phyloP scores from a whole-genome alignment of 768 basidiomycete species.

The Naematelia encephala region DNA sequence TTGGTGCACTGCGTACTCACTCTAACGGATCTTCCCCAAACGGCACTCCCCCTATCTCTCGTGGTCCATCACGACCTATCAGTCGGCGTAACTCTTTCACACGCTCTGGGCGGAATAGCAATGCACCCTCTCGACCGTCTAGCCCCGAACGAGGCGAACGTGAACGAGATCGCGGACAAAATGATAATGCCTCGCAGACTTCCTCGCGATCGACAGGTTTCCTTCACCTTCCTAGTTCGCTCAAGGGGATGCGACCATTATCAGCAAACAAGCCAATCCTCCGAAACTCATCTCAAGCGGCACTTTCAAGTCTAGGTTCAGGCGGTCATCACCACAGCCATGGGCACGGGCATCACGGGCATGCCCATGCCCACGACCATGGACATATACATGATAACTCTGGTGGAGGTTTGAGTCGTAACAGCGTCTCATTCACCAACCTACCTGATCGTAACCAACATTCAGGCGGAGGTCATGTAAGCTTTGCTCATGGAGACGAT shows the following conservation, averaged over 20 bases:
- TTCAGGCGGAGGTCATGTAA: background rate
- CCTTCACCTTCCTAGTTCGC: conserved; percentile 40
- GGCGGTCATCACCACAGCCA: background rate
- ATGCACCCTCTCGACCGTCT: conserved; percentile 54
- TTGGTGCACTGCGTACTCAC: conserved; percentile 53
- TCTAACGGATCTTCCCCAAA: conserved; percentile 39
- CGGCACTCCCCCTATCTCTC: conserved; percentile 47
- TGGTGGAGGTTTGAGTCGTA: background rate
- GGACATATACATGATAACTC: too few species aligned
- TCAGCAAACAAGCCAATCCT: conserved; percentile 35
- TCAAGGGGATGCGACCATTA: conserved; percentile 42
- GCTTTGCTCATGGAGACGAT: conserved; percentile 3
- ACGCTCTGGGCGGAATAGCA: conserved; percentile 43
- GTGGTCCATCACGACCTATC: conserved; percentile 33
- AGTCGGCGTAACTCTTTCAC: conserved; percentile 48
- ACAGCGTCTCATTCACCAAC: conserved; percentile 18
- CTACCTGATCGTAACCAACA: conserved; percentile 6
- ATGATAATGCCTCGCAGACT: background rate
- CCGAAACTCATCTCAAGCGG: conserved; percentile 15
- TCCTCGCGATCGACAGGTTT: conserved; percentile 11
- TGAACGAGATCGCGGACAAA: background rate
- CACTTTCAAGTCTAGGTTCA: background rate
- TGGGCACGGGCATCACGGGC: background rate
- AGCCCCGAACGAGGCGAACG: conserved; percentile 59
- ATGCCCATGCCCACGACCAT: background rate